phyloP scores from a whole-genome alignment of 1,284 basidiomycete genomes.

The Stygiomarasmius scandens region DNA sequence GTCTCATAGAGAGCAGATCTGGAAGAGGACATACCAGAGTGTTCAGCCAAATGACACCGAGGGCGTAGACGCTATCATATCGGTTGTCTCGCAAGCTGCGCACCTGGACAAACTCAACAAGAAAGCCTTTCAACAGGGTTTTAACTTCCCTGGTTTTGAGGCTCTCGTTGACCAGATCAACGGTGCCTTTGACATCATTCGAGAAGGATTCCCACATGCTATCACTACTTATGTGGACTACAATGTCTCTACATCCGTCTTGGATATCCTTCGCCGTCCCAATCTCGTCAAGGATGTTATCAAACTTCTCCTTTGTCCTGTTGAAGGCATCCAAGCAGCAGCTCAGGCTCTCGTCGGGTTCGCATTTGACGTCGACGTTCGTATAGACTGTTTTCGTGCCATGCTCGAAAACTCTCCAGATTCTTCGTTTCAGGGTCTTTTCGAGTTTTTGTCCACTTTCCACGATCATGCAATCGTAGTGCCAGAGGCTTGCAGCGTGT shows the following conservation, averaged over 20 bases:
- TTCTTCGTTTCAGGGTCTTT: slow-evolving; percentile 70
- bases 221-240: slow-evolving; percentile 66
- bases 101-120: slow-evolving; percentile 68
- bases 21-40: slow-evolving; percentile 67
- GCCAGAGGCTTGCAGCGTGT: slow-evolving; percentile 84
- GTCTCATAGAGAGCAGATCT: slow-evolving; percentile 59
- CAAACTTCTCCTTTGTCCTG: slow-evolving; percentile 79
- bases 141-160: slow-evolving; percentile 26
- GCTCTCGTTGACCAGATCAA: slow-evolving; percentile 58
- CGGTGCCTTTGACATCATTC: slow-evolving; percentile 53
- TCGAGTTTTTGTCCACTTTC: slow-evolving; percentile 68
- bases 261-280: slow-evolving; percentile 53
- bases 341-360: slow-evolving; percentile 78
- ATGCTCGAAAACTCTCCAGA: slow-evolving; percentile 69
- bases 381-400: slow-evolving; percentile 83
- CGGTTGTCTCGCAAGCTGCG: slow-evolving; percentile 57
- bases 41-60: slow-evolving; percentile 60
- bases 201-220: slow-evolving; percentile 62
- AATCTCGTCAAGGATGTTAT: slow-evolving; percentile 61
- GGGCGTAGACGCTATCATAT: slow-evolving; percentile 59
- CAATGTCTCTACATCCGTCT: slow-evolving; percentile 49
- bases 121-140: slow-evolving; percentile 46
- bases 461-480: slow-evolving; percentile 60
- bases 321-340: slow-evolving; percentile 70
- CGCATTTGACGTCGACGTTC: slow-evolving; percentile 84